phyloP scores from a whole-genome alignment of 352 stramenopile species.

The Pythium diclinum region DNA sequence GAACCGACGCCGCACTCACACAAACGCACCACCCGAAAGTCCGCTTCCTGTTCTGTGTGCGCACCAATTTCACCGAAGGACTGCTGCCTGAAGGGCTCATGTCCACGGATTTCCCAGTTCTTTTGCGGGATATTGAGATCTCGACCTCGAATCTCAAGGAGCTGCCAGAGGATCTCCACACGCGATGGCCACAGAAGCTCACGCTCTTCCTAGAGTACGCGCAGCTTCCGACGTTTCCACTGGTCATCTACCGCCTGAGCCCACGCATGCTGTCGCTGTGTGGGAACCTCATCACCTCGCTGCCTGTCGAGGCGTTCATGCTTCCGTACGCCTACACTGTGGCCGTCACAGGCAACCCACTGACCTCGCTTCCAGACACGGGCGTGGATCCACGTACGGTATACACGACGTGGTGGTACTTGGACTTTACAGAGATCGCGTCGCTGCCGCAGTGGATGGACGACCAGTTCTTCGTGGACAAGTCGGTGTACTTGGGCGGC shows the following conservation, averaged over 20 bases:
- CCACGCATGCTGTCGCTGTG: conserved; percentile 14
- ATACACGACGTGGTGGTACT: conserved; percentile 2
- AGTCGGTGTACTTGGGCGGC: conserved; percentile 8
- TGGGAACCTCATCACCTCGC: conserved; percentile 6
- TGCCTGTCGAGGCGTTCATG: conserved; percentile 3
- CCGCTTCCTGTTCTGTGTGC: conserved; percentile 5
- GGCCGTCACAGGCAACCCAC: conserved; percentile 9
- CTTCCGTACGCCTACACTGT: conserved; percentile 5
- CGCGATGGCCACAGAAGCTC: conserved; percentile 10
- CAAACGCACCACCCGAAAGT: conserved; percentile 2
- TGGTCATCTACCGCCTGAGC: background rate
- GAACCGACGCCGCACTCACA: conserved; percentile 9
- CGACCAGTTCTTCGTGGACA: conserved; percentile 6
- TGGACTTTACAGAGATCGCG: conserved; percentile 10
- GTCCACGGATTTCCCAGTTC: background rate
- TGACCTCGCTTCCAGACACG: conserved; percentile 5
- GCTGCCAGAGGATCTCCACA: conserved; percentile 13
- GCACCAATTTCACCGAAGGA: conserved; percentile 9
- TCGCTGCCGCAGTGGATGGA: conserved; percentile 19
- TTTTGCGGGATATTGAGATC: conserved; percentile 16
- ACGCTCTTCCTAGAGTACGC: conserved; percentile 11
- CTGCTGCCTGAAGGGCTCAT: conserved; percentile 8
- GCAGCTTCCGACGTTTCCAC: conserved; percentile 5
- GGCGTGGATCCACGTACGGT: background rate
- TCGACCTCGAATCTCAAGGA: conserved; percentile 7